phyloP scores from a whole-genome alignment of 345 rosid genomes.

The Acer yangbiense region DNA sequence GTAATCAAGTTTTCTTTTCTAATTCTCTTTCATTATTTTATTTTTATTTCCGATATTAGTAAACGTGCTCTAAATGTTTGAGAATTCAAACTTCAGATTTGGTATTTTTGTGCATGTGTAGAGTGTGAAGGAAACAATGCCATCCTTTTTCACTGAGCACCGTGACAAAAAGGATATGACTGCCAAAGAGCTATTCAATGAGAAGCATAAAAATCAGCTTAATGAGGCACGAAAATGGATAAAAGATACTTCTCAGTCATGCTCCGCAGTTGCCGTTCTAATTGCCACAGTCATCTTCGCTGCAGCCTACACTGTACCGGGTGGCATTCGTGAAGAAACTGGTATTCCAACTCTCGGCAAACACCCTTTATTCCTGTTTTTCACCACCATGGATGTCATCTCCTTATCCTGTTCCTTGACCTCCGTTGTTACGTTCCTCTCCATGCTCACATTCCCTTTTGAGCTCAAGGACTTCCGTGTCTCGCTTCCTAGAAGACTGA shows the following conservation, averaged over 20 bases:
- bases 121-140: too few relatives aligned
- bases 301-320: not conserved
- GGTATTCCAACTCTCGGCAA: conserved; percentile 21
- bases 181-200: not conserved
- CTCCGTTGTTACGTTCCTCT: conserved; percentile 32
- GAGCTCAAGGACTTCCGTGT: conserved; percentile 14
- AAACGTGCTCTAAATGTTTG: too few relatives aligned
- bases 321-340: not conserved
- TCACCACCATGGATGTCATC: conserved; percentile 24
- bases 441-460: conserved; percentile 24
- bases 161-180: not conserved
- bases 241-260: conserved; percentile 25
- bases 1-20: too few relatives aligned
- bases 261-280: conserved; percentile 27
- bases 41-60: too few relatives aligned
- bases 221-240: not conserved
- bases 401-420: conserved; percentile 25
- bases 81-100: too few relatives aligned
- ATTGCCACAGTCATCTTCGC: not conserved
- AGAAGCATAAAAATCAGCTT: not conserved
- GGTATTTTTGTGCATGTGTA: too few relatives aligned
- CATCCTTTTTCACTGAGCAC: too few relatives aligned
- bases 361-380: conserved; percentile 16
- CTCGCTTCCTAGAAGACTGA: conserved; percentile 21
- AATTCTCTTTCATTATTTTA: too few relatives aligned